Evolutionary conservation across 305 asterid genomes (phyloP), one percentile per base, ranked within the genome.

Genomic region (Solanum hybrid): DNA sequence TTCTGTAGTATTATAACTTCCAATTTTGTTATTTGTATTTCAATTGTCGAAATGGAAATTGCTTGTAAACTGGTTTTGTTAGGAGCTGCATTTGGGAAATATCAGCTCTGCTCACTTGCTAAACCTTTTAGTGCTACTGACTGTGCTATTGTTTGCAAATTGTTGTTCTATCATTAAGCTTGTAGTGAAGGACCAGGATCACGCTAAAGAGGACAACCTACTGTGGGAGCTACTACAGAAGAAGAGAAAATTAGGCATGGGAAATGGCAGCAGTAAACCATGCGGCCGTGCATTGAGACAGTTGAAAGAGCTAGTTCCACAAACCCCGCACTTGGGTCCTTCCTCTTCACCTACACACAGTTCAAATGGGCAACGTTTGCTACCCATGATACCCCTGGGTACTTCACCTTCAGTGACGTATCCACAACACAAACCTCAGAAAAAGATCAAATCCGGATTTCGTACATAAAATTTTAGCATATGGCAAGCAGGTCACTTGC

Each of bases 141-240:
- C 61, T 15, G 10, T 70, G 45, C 88, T 45, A 72, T 76, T 45
- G 39, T 79, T 87, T 68, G 34, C 51, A 75, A 68, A 3, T 88
- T 77, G 14, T 45, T 79, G 84, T 75, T 39, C 84, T 73, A 85
- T 51, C 20, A 22, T 70, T 83, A 90, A 94, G 93, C 78, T 88
- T 87, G 70, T 73, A 33, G n/a, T 15, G 87, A 79, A 45, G 86
- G 91, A 91, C 73, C 92, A 88, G 79, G 94, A 93, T 93, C 94
- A 91, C 75, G 91, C 92, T 20, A 93, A 92, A 91, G 96, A 93
- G 41, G 97, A 94, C 36, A 91, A 80, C 90, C 89, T 94, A 87
- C 70, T 93, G 45, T 93, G 97, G 98, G 94, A 95, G 51, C 88
- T 95, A 22, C 96, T 95, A 86, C 92, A 93, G 89, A 94, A 90